Evolutionary conservation across 257 asterid species (phyloP), one percentile per base, ranked within the genome.

Genomic region (Primulina tabacum): DNA sequence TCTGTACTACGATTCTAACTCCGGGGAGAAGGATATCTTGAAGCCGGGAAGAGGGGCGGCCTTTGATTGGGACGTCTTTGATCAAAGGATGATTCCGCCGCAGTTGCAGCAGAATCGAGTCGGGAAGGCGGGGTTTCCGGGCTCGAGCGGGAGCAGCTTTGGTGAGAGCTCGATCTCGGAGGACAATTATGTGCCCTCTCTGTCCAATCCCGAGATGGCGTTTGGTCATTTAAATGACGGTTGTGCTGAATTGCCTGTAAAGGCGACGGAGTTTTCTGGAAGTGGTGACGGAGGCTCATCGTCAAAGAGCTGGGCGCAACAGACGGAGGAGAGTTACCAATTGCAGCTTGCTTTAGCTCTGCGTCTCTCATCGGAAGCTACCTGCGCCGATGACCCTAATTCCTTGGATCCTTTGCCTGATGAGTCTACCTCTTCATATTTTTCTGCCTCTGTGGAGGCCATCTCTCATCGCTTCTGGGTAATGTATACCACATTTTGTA

Each of bases 401-500:
- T 87, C 89, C 52, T 82, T 89, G 89, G 91, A 89, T 82, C 89
- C 84, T 14, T 83, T 72, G 78, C 85, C 78, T 0, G 92, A 86
- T 62, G 95, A 89, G 40, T 74, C 87, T 18, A 72, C 80, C 5
- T 73, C 84, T 50, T 75, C 89, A 3, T 70, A 82, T 24, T 67
- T 83, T 1, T n/a, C 88, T 9, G 74, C 73, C 17, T 82, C 90
- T 0, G 74, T 86, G 0, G 96, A 81, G 85, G 81, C 86, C 29
- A 75, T 86, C 84, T 94, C 97, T 21, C 95, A 89, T 88, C 84
- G 99, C 62, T 91, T 85, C 71, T 94, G 99, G 99, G 99, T 94
- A 87, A 64, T 73, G 2, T 16, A 38, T 62, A 5, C 24, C 62
- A 17, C 69, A 43, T 40, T 28, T 43, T 58, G 28, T 37, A 37